Conservation (phyloP, 192 early-diverging fungal genomes). For the Dissophora ornata region DNA sequence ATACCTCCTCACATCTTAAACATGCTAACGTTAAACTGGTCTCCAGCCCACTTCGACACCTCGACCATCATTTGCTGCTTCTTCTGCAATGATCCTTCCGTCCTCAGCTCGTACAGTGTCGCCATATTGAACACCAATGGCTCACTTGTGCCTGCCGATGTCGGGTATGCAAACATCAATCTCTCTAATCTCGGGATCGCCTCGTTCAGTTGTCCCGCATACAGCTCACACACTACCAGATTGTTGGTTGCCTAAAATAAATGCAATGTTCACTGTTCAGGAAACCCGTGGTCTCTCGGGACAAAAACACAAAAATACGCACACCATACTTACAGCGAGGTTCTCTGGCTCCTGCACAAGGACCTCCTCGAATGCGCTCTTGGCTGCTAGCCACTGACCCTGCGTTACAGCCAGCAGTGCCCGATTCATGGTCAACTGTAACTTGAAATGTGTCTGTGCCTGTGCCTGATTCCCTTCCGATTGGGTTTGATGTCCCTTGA, state of each 20-base stretch:
- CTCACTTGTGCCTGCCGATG: constrained; percentile 59
- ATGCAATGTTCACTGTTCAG: no score
- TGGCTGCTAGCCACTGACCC: constrained; percentile 58
- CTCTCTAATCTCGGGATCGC: constrained; percentile 57
- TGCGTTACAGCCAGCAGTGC: constrained; percentile 54
- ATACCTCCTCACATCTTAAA: no score
- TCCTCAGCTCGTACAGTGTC: constrained; percentile 63
- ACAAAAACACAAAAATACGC: background rate
- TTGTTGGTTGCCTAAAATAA: constrained; percentile 60
- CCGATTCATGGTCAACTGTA: constrained; percentile 55
- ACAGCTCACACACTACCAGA: constrained; percentile 61
- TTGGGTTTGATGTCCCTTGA: constrained; percentile 4
- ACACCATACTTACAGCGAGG: constrained; percentile 43
- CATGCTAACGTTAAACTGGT: constrained; percentile 60
- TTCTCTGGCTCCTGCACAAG: constrained; percentile 58
- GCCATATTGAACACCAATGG: constrained; percentile 62
- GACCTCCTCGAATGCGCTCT: constrained; percentile 53
- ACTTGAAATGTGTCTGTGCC: constrained; percentile 17
- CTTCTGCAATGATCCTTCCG: constrained; percentile 51
- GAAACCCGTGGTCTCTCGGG: no score
- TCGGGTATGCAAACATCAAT: constrained; percentile 53
- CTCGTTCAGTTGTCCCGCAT: constrained; percentile 58
- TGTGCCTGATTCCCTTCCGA: background rate
- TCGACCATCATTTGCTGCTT: constrained; percentile 58
- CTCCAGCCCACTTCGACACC: constrained; percentile 61